Evolutionary conservation across 208 protist species (phyloP).

Genomic region (Leptomonas seymouri): DNA sequence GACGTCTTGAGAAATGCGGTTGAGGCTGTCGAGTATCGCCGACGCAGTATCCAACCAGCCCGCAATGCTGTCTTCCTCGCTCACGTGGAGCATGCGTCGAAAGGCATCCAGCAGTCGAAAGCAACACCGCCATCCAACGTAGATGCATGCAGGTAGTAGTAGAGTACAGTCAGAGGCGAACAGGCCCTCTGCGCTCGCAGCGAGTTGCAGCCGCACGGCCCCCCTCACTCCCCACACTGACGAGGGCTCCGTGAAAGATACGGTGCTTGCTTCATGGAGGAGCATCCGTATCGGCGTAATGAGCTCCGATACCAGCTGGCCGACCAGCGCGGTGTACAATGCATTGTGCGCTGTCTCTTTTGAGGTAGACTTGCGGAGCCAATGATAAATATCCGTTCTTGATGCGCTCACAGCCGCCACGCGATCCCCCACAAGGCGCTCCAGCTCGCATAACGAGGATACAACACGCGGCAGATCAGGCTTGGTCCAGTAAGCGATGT

Average conservation of each 20-base stretch:
- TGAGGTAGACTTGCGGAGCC: neutral
- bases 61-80: slow-evolving; percentile 12
- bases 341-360: neutral
- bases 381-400: too few species aligned
- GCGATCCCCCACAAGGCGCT: slow-evolving; percentile 15
- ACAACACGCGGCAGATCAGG: slow-evolving; percentile 16
- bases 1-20: neutral
- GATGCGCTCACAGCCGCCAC: neutral
- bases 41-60: slow-evolving; percentile 24
- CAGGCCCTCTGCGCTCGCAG: neutral
- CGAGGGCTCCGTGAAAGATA: neutral
- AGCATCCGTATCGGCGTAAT: neutral
- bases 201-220: neutral
- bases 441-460: slow-evolving; percentile 5
- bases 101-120: slow-evolving; percentile 16
- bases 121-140: slow-evolving; percentile 24
- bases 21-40: slow-evolving; percentile 16
- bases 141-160: slow-evolving; percentile 12
- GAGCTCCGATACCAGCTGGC: slow-evolving; percentile 5
- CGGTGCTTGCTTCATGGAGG: neutral
- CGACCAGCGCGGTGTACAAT: slow-evolving; percentile 14
- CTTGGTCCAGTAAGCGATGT: slow-evolving; percentile 17
- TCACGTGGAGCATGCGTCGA: neutral
- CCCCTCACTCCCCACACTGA: neutral
- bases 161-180: slow-evolving; percentile 2